Evolutionary conservation across 2,329 filamentous ascomycete genomes (phyloP).

Genomic region (Sporothrix schenckii): DNA sequence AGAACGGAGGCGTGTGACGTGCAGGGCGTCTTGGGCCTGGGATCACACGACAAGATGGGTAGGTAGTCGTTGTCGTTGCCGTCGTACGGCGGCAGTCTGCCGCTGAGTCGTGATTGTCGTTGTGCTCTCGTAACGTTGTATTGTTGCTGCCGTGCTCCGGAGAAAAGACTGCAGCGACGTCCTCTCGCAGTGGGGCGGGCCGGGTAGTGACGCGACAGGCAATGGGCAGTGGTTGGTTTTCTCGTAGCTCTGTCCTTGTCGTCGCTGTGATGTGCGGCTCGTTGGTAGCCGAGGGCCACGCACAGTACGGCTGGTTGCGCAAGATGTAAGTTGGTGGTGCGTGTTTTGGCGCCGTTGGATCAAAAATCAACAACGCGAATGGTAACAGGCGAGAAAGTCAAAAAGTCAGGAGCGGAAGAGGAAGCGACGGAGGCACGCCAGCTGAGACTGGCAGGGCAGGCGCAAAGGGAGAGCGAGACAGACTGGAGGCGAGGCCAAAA

Average conservation of each 20-base stretch:
- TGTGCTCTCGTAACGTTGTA: background rate
- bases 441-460: conserved; percentile 6
- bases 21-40: background rate
- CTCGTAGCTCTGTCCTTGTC: background rate
- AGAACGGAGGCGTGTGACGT: background rate
- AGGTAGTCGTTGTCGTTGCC: background rate
- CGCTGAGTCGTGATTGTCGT: background rate
- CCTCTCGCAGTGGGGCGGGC: background rate
- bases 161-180: background rate
- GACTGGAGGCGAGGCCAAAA: background rate
- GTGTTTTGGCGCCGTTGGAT: background rate
- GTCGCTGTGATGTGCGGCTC: background rate
- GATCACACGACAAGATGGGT: background rate
- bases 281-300: background rate
- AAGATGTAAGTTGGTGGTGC: background rate
- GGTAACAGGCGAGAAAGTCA: background rate
- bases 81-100: background rate
- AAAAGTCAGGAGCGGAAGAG: background rate
- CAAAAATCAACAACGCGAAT: background rate
- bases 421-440: background rate
- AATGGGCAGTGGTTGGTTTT: background rate
- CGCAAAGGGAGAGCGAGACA: background rate
- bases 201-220: background rate
- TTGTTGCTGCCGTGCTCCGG: background rate
- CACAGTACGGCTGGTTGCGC: conserved; percentile 1